Evolutionary conservation across 2,329 filamentous ascomycete genomes (phyloP), one percentile per base, ranked within the genome.

Genomic region (Rugonectria rugulosa): DNA sequence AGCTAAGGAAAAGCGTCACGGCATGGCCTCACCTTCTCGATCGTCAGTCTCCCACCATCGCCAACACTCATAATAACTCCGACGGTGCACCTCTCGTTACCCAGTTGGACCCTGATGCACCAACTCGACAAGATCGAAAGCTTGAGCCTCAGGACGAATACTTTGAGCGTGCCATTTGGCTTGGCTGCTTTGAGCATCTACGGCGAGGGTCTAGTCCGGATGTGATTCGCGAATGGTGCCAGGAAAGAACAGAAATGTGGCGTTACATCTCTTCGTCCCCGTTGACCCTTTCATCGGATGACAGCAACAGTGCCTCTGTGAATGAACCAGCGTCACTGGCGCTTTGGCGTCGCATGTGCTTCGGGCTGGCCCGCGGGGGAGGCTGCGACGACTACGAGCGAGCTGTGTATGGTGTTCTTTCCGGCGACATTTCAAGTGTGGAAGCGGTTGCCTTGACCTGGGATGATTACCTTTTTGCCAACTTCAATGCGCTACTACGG

Each of bases 161-260:
- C 67, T 95, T 94, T 60, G 95, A 99, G 76, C 86, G 89, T 48
- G 90, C 92, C 3, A 90, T 96, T 41, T 98, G 95, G 93, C 82
- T 93, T 57, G 89, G 91, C n/a, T 95, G 91, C 74, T 98, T 92
- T 78, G 92, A 97, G 72, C 90, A 97, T 79, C 80, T 99, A 47
- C 87, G 94, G 43, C 87, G 92, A 40, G 95, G 95, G n/a, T 88
- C 86, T 62, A 86, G 81, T 58, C 85, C 90, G 75, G 75, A 83
- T 8, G 84, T 89, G 31, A 90, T 98, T 60, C 85, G 87, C 50
- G 89, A 93, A 43, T 97, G 92, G 91, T 96, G 92, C 67, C 79
- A 88, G 41, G 90, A 94, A 66, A 85, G 90, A 56, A 91, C 91
- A 9, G 93, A 98, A 75, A 85, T 88, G 58, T 99, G 94, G 94